A percentile compares a stretch with the other conserved stretches of the same genome.
Conservation (phyloP, 164 flowering plant species). For the Saururus chinensis region DNA sequence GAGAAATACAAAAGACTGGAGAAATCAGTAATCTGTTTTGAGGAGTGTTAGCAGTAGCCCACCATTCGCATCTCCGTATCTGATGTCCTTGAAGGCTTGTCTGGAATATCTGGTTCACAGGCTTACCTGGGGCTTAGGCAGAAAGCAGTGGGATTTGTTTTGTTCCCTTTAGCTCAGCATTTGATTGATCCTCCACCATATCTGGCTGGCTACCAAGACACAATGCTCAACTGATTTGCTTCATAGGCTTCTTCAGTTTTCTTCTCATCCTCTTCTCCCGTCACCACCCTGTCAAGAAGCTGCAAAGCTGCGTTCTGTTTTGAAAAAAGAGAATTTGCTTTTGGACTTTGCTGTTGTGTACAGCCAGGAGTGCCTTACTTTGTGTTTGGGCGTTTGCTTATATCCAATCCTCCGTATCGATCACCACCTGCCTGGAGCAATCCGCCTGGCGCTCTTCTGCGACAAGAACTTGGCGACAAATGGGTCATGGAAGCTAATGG, state of each 20-base stretch:
- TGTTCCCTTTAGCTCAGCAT: conserved; percentile 19
- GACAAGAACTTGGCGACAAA: not conserved
- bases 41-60: conserved; percentile 3
- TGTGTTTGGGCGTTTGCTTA: conserved; percentile 14
- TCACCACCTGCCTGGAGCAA: conserved; percentile 18
- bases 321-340: too few relatives aligned
- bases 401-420: conserved; percentile 13
- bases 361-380: too few relatives aligned
- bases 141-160: conserved; percentile 23
- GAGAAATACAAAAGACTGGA: too few relatives aligned
- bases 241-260: conserved; percentile 22
- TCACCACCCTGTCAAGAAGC: conserved; percentile 12
- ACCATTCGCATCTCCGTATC: conserved; percentile 13
- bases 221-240: conserved; percentile 9
- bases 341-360: too few relatives aligned
- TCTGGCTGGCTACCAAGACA: conserved; percentile 7
- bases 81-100: conserved; percentile 23
- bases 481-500: conserved; percentile 13
- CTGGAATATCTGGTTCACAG: conserved; percentile 50
- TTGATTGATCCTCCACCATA: conserved; percentile 10
- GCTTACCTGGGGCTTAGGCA: conserved; percentile 21
- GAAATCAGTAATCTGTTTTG: conserved; percentile 6
- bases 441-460: conserved; percentile 18
- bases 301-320: conserved; percentile 50
- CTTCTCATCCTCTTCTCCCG: too few relatives aligned